Percentiles rank a stretch among this genome's conserved stretches.
phyloP scores from a whole-genome alignment of 2,329 filamentous ascomycete species.

The Monascus ruber region DNA sequence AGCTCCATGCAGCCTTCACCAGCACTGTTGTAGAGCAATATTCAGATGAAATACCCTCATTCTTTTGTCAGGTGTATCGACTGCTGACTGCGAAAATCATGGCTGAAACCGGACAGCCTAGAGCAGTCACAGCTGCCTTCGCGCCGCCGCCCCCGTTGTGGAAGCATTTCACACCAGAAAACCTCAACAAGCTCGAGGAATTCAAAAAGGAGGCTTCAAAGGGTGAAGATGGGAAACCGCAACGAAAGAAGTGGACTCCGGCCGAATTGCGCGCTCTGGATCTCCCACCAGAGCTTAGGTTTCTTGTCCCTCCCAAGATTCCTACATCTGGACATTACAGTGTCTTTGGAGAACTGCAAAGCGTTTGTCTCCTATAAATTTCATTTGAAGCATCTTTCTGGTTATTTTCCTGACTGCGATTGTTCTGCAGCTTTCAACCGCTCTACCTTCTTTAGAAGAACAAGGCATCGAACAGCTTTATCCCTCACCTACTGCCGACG shows the following conservation, averaged over 20 bases:
- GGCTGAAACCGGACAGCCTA: slow-evolving; percentile 45
- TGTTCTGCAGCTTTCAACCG: slow-evolving; percentile 39
- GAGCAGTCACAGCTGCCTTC: slow-evolving; percentile 52
- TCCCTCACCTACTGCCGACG: slow-evolving; percentile 46
- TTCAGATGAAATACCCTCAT: too few species aligned
- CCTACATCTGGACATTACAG: slow-evolving; percentile 61
- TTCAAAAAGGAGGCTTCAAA: slow-evolving; percentile 32
- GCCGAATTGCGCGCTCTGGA: slow-evolving; percentile 27
- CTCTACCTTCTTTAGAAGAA: slow-evolving; percentile 56
- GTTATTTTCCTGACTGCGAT: slow-evolving; percentile 1
- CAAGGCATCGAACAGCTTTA: slow-evolving; percentile 62
- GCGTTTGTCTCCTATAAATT: slow-evolving; percentile 26
- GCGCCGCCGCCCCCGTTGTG: slow-evolving; percentile 85
- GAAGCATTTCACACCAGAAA: slow-evolving; percentile 71
- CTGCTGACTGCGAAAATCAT: slow-evolving; percentile 31
- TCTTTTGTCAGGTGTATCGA: background rate
- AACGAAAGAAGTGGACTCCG: slow-evolving; percentile 23
- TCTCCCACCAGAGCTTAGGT: slow-evolving; percentile 60
- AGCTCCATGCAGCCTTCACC: too few species aligned
- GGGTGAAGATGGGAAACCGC: slow-evolving; percentile 15
- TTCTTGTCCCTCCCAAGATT: slow-evolving; percentile 69
- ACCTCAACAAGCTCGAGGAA: slow-evolving; percentile 49
- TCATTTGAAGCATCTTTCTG: background rate
- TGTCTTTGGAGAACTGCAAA: slow-evolving; percentile 60
- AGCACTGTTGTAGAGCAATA: too few species aligned